Evolutionary conservation across 345 rosid genomes (phyloP).

Genomic region (Lepidium didymum): DNA sequence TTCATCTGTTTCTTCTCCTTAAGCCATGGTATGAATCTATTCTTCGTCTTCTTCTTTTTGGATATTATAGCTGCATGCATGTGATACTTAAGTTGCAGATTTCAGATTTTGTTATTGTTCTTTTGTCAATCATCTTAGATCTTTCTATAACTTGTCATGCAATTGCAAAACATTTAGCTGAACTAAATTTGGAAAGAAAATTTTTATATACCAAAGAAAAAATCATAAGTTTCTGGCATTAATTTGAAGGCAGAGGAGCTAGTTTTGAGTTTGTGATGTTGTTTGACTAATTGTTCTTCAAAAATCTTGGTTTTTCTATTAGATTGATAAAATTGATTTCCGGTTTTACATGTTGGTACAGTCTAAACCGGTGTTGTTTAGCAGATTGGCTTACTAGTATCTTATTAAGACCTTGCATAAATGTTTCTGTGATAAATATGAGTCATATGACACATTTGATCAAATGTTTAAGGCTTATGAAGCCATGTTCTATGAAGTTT

Average conservation of each 20-base stretch:
- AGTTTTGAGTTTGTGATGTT: not conserved
- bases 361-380: too few species aligned
- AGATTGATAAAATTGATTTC: too few species aligned
- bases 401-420: not conserved
- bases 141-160: not conserved
- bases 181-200: not conserved
- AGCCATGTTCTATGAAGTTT: not conserved
- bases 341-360: too few species aligned
- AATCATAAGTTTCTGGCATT: too few species aligned
- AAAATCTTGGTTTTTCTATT: too few species aligned
- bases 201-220: too few species aligned
- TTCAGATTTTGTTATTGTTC: not conserved
- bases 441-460: not conserved
- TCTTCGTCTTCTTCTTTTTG: not conserved
- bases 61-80: not conserved
- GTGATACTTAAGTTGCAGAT: not conserved
- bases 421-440: not conserved
- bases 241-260: not conserved
- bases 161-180: not conserved
- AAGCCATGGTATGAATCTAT: slow-evolving; percentile 10
- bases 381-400: not conserved
- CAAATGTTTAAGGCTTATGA: not conserved
- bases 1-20: not conserved
- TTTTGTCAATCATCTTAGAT: not conserved
- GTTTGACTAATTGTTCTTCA: not conserved